phyloP scores from a whole-genome alignment of 2,329 filamentous ascomycete genomes.

The Scytalidium sp. region DNA sequence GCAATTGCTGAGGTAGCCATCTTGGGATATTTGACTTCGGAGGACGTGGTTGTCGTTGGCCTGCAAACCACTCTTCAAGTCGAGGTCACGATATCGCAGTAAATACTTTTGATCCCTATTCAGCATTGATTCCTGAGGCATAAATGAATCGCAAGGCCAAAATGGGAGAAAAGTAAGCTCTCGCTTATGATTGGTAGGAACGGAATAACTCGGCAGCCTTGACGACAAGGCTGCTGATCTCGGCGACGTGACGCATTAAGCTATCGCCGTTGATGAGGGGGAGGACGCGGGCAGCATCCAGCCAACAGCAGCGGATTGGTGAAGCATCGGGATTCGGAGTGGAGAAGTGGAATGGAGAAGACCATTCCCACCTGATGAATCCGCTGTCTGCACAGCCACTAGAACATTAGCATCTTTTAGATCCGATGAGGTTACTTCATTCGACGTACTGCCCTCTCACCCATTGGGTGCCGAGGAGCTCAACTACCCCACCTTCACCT shows the following conservation, averaged over 20 bases:
- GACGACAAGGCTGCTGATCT: too few species aligned
- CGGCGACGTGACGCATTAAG: too few species aligned
- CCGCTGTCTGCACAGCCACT: too few species aligned
- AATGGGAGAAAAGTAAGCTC: neutral
- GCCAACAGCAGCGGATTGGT: too few species aligned
- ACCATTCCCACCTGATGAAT: too few species aligned
- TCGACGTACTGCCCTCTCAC: too few species aligned
- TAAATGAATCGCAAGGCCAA: neutral
- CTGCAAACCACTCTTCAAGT: neutral
- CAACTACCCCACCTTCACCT: neutral
- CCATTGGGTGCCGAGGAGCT: neutral
- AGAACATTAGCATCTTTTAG: neutral
- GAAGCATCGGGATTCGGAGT: neutral
- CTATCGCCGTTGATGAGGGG: too few species aligned
- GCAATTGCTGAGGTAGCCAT: slow-evolving; percentile 16
- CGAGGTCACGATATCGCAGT: neutral
- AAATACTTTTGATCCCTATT: neutral
- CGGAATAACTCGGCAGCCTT: too few species aligned
- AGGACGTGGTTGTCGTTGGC: slow-evolving; percentile 3
- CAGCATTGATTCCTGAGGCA: neutral
- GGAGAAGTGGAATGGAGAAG: too few species aligned
- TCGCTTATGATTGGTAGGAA: too few species aligned
- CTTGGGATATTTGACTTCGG: neutral
- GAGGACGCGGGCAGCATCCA: too few species aligned
- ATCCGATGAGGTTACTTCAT: too few species aligned